phyloP scores from a whole-genome alignment of 1,139 yeast genomes.

The Suhomyces terraborum region DNA sequence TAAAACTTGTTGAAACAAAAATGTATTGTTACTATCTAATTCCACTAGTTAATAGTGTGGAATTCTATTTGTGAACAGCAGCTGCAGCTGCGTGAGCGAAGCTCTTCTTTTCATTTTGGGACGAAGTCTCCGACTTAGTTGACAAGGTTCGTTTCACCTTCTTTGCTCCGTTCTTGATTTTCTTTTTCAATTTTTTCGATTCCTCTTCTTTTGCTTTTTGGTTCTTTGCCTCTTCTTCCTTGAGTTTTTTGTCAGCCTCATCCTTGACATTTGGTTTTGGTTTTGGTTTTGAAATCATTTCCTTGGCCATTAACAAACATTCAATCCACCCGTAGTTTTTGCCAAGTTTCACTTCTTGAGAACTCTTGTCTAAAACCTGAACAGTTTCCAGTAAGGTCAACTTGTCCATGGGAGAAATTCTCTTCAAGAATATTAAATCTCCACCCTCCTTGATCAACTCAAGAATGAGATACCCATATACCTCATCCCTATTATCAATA shows the following conservation, averaged over 20 bases:
- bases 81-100: slow-evolving; percentile 55
- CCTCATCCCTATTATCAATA: slow-evolving; percentile 27
- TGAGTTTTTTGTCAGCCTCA: neutral
- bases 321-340: slow-evolving; percentile 49
- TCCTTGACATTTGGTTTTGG: slow-evolving; percentile 19
- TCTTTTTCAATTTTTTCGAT: slow-evolving; percentile 11
- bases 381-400: slow-evolving; percentile 33
- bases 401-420: slow-evolving; percentile 32
- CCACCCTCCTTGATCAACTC: slow-evolving; percentile 61
- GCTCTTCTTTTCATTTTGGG: slow-evolving; percentile 9
- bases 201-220: slow-evolving; percentile 2
- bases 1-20: neutral
- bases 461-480: slow-evolving; percentile 62
- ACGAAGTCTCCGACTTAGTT: slow-evolving; percentile 15
- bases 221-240: neutral
- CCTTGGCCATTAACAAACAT: slow-evolving; percentile 47
- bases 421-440: slow-evolving; percentile 58
- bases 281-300: slow-evolving; percentile 30
- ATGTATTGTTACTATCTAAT: neutral
- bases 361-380: slow-evolving; percentile 39
- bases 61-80: slow-evolving; percentile 32
- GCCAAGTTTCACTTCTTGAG: slow-evolving; percentile 40
- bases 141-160: slow-evolving; percentile 11
- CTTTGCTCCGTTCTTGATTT: slow-evolving; percentile 7
- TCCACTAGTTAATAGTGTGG: neutral